Evolutionary conservation across 345 rosid genomes (phyloP).

Genomic region (Pistacia integerrima): DNA sequence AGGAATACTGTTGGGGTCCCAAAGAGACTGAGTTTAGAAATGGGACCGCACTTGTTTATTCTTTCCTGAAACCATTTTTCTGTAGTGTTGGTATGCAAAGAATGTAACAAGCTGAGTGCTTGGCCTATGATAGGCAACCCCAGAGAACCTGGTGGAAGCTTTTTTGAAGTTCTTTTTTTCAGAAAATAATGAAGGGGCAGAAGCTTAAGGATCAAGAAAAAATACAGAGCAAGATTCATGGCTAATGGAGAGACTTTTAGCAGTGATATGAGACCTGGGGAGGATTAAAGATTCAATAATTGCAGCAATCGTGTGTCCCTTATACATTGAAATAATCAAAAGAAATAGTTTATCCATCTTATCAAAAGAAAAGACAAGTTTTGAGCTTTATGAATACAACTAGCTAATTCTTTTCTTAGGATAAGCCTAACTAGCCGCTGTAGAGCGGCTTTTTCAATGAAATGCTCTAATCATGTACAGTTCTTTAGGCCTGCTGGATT

Average conservation of each 20-base stretch:
- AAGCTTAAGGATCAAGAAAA: conserved; percentile 14
- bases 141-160: conserved; percentile 45
- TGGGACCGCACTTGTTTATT: conserved; percentile 34
- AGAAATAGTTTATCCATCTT: background rate
- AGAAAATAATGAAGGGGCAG: conserved; percentile 25
- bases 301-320: background rate
- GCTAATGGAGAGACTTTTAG: background rate
- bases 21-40: conserved; percentile 34
- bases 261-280: background rate
- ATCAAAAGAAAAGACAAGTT: background rate
- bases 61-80: conserved; percentile 41
- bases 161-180: conserved; percentile 10
- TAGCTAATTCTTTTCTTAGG: no score
- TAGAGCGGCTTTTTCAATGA: background rate
- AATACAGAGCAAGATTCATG: background rate
- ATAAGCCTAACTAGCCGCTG: background rate
- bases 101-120: conserved; percentile 26
- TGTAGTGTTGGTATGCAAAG: conserved; percentile 24
- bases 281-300: background rate
- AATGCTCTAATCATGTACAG: background rate
- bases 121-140: conserved; percentile 44
- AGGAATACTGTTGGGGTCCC: conserved; percentile 33
- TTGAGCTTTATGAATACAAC: background rate
- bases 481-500: no score
- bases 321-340: background rate